These are phyloP conservation scores for Mortierella sp. DNA, from an alignment of 371 early-diverging fungal genomes.

Conservation along the genomic window DNA sequence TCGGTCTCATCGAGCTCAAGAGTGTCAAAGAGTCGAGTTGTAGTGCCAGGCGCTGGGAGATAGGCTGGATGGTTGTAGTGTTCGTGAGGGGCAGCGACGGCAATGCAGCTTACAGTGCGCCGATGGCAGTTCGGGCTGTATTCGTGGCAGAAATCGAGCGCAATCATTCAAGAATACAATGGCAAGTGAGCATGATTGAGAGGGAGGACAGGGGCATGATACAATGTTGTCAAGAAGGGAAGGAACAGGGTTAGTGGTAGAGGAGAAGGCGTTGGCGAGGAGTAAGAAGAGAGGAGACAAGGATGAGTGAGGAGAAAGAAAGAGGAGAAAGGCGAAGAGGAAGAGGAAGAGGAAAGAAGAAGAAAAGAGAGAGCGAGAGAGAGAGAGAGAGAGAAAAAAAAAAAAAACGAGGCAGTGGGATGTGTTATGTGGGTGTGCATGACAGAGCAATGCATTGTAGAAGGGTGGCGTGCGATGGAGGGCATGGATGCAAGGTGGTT, in stretches of 20 bases:
- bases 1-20: constrained; percentile 36
- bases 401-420: too few species aligned
- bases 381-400: neutral
- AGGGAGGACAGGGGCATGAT: constrained; percentile 3
- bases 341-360: neutral
- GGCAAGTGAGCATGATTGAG: constrained; percentile 10
- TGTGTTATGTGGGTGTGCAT: too few species aligned
- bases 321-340: neutral
- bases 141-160: too few species aligned
- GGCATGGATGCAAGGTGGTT: too few species aligned
- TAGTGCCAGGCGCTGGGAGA: constrained; percentile 8
- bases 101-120: constrained; percentile 44
- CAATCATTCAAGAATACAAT: constrained; percentile 4
- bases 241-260: too few species aligned
- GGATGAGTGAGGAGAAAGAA: too few species aligned
- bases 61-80: constrained; percentile 24
- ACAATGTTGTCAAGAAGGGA: neutral
- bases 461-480: too few species aligned
- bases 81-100: constrained; percentile 34
- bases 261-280: too few species aligned
- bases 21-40: constrained; percentile 17
- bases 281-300: too few species aligned
- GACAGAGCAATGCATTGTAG: too few species aligned
- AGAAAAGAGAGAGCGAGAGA: neutral
- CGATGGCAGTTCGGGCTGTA: constrained; percentile 44